Evolutionary conservation across 2,329 filamentous ascomycete species (phyloP).

Genomic region (Botrytis paeoniae): DNA sequence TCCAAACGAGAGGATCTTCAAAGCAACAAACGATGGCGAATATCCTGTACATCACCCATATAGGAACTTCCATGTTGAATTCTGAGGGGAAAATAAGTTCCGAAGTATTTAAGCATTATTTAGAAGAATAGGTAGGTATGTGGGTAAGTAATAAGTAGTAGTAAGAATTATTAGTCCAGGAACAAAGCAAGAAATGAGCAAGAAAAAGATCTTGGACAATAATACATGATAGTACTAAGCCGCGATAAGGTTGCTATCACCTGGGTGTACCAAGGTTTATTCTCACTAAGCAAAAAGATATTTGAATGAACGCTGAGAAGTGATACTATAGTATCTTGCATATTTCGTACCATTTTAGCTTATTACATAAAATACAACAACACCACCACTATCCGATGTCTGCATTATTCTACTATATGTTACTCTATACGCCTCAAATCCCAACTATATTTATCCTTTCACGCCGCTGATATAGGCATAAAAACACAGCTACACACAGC

Average conservation of each 20-base stretch:
- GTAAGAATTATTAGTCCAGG: not conserved
- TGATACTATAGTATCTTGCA: no score
- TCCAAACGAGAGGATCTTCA: not conserved
- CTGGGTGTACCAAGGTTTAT: not conserved
- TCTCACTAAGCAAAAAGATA: not conserved
- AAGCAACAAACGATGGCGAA: not conserved
- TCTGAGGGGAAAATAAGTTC: no score
- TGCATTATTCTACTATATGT: no score
- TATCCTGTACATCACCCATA: no score
- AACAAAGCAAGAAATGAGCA: not conserved
- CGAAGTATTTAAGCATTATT: not conserved
- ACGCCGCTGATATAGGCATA: not conserved
- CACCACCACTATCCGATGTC: no score
- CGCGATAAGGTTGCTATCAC: not conserved
- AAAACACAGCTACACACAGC: not conserved
- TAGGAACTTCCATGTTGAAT: not conserved
- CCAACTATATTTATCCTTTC: not conserved
- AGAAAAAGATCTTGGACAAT: not conserved
- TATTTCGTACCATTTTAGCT: no score
- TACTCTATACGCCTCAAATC: not conserved
- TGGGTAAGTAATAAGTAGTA: not conserved
- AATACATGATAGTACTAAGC: not conserved
- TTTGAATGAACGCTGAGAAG: not conserved
- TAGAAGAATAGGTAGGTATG: not conserved
- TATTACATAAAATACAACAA: no score